A percentile compares a stretch with the other conserved stretches of the same genome.
phyloP scores from a whole-genome alignment of 2,329 filamentous ascomycete genomes.

The Cyphellophora europaea region DNA sequence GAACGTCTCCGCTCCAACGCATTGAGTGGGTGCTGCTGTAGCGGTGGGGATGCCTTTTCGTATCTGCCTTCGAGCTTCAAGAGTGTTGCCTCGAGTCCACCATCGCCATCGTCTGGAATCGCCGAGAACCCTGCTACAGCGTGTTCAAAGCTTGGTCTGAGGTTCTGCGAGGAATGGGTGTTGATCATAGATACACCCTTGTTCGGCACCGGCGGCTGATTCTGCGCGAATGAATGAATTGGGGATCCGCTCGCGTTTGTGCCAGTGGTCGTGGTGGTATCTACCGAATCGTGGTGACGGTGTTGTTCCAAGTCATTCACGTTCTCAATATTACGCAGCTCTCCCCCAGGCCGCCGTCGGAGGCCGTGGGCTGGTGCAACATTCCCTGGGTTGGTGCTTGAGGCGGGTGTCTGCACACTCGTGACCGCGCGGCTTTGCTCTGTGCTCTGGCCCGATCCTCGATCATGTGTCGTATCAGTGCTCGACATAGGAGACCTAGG shows the following conservation, averaged over 20 bases:
- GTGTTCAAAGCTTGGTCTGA: conserved; percentile 69
- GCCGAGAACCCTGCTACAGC: conserved; percentile 80
- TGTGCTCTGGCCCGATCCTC: not conserved
- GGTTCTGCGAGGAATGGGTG: conserved; percentile 46
- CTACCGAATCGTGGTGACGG: conserved; percentile 26
- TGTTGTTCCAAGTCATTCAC: conserved; percentile 50
- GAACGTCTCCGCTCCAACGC: conserved; percentile 8
- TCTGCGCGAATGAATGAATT: conserved; percentile 17
- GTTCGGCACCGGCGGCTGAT: conserved; percentile 19
- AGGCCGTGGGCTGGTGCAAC: conserved; percentile 49
- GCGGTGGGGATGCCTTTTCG: conserved; percentile 39
- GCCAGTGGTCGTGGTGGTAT: conserved; percentile 27
- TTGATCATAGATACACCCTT: conserved; percentile 33
- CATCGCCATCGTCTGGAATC: conserved; percentile 81
- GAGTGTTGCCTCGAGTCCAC: conserved; percentile 85
- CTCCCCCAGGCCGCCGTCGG: conserved; percentile 64
- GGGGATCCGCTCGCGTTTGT: conserved; percentile 21
- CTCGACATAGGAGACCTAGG: not conserved
- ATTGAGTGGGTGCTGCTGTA: conserved; percentile 13
- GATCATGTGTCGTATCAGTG: too few species aligned
- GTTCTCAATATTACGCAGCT: conserved; percentile 60
- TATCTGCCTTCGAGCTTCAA: conserved; percentile 87
- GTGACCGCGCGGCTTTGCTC: not conserved
- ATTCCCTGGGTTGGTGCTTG: conserved; percentile 14
- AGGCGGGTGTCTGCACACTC: not conserved